Evolutionary conservation across 805 yeast genomes (phyloP), one percentile per base, ranked within the genome.

Genomic region (Yarrowia sp.): DNA sequence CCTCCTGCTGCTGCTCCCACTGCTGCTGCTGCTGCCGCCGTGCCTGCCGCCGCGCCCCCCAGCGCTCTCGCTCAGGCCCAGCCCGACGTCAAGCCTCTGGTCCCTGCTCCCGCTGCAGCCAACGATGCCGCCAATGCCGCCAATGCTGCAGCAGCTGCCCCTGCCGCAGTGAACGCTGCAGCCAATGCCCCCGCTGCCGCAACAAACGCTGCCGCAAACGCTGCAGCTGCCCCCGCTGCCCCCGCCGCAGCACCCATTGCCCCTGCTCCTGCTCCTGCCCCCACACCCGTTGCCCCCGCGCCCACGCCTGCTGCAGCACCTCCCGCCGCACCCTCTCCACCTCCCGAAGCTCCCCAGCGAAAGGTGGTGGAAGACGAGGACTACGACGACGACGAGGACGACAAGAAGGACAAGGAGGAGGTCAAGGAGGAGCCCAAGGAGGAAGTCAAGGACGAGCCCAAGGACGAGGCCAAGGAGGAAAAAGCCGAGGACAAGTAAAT

Each of bases 321-420:
- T 0, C 28, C 60, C 13, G 22, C 36, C 1, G 60, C 60, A 3
- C 47, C 61, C 15, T 41, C 61, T 2, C 47, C 61, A 6, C 45
- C 38, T 57, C 50, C 67, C 5, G 74, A 73, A 62, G 70, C 71
- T 14, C 72, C 73, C 15, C 74, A 71, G 42, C 73, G 83, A 64
- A 73, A 76, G 65, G 76, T 80, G 22, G 81, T 78, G 62, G 82
- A 79, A 66, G 83, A 80, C 65, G 79, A 78, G 60, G 76, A 80
- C 67, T 80, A 80, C 69, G 84, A 81, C 67, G 81, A 74, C 65
- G 73, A 66, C 10, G 74, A 71, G 3, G 69, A 67, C 42, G 67
- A 65, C 31, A 53, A 65, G 15, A 57, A 57, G 63, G 62, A 55
- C 35, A 43, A 58, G 51, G 33, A 18, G 14, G 42, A 36, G 8